phyloP scores from a whole-genome alignment of 1,139 yeast species.

The Blastobotrys serpentis region DNA sequence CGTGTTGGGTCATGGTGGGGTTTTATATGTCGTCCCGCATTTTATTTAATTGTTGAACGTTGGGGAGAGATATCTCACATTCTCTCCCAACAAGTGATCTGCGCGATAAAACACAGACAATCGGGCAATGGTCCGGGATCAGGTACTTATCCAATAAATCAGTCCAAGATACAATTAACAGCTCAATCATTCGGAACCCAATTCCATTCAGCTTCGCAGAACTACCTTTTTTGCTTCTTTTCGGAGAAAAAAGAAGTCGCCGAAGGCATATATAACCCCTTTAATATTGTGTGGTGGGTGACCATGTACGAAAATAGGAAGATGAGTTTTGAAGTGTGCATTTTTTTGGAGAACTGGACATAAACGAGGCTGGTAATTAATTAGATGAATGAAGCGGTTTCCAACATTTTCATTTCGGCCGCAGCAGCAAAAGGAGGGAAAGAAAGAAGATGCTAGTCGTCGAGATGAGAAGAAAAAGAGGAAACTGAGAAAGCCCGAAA shows the following conservation, averaged over 20 bases:
- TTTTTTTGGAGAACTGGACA: too few species aligned
- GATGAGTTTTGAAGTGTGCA: too few species aligned
- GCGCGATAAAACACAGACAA: too few species aligned
- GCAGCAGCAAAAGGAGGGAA: not conserved
- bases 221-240: not conserved
- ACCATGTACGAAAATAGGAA: too few species aligned
- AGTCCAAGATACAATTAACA: too few species aligned
- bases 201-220: not conserved
- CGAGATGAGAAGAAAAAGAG: not conserved
- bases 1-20: constrained; percentile 17
- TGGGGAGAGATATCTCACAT: too few species aligned
- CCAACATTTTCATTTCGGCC: constrained; percentile 18
- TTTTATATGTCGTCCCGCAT: constrained; percentile 17
- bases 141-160: too few species aligned
- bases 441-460: too few species aligned
- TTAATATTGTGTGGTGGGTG: too few species aligned
- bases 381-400: constrained; percentile 14
- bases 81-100: too few species aligned
- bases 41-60: constrained; percentile 16
- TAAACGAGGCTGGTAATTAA: too few species aligned
- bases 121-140: too few species aligned
- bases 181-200: constrained; percentile 17
- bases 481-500: not conserved
- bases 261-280: not conserved
- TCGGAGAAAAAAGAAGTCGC: not conserved